These are phyloP conservation scores for Colletotrichum falcatum DNA, from an alignment of 2,329 filamentous ascomycete species.

Conservation along the genomic window DNA sequence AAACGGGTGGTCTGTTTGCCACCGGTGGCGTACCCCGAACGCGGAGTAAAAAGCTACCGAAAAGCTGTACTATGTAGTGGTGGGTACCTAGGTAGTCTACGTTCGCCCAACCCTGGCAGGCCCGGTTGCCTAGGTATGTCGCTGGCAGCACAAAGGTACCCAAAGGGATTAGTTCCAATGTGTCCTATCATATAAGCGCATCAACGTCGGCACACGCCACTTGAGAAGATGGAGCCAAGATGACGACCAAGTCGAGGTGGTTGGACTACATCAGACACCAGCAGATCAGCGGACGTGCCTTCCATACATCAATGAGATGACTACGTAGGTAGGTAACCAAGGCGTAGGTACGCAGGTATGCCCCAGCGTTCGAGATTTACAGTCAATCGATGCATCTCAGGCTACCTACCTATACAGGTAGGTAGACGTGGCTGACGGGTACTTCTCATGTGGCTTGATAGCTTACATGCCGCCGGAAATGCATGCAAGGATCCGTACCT, in stretches of 20 bases:
- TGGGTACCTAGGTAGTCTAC: too few species aligned
- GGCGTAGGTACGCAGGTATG: conserved; percentile 19
- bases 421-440: conserved; percentile 27
- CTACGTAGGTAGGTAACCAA: not conserved
- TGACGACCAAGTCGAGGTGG: not conserved
- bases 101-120: conserved; percentile 19
- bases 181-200: not conserved
- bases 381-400: conserved; percentile 12
- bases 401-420: too few species aligned
- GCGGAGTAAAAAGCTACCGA: not conserved
- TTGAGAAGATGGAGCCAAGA: conserved; percentile 7
- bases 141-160: not conserved
- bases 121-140: not conserved
- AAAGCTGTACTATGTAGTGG: too few species aligned
- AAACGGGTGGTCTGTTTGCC: conserved; percentile 34
- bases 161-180: not conserved
- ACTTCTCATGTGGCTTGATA: conserved; percentile 18
- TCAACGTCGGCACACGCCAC: conserved; percentile 5
- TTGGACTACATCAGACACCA: not conserved
- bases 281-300: conserved; percentile 21
- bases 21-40: conserved; percentile 21
- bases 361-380: not conserved
- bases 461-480: not conserved
- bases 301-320: too few species aligned
- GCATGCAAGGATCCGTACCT: not conserved